A percentile compares a stretch with the other conserved stretches of the same genome.
These are phyloP conservation scores for Tetradesmus lagerheimii DNA, from an alignment of 139 green algal genomes.

Conservation along the genomic window DNA sequence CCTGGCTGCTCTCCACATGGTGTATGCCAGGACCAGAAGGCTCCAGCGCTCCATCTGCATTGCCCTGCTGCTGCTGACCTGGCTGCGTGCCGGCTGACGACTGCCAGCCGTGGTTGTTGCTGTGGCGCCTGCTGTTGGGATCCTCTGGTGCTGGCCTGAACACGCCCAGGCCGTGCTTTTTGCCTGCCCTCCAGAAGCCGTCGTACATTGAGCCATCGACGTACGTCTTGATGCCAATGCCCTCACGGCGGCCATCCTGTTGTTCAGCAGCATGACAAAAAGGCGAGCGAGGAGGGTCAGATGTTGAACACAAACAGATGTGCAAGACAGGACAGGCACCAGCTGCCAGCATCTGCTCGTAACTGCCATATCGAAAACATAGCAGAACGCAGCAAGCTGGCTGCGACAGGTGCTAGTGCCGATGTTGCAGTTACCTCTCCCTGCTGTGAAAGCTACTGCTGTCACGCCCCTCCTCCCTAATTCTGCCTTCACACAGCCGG, in stretches of 20 bases:
- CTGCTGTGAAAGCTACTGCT: no score
- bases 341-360: no score
- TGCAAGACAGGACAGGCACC: no score
- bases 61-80: conserved; percentile 28
- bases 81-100: background rate
- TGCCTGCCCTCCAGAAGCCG: conserved; percentile 85
- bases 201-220: conserved; percentile 88
- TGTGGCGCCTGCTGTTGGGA: conserved; percentile 32
- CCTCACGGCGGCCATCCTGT: conserved; percentile 78
- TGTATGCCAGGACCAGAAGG: background rate
- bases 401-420: no score
- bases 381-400: no score
- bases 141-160: conserved; percentile 60
- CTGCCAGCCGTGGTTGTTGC: conserved; percentile 34
- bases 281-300: no score
- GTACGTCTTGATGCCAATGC: conserved; percentile 89
- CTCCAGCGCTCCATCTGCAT: background rate
- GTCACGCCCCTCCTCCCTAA: no score
- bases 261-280: background rate
- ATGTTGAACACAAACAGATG: no score
- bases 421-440: no score
- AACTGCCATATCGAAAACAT: no score
- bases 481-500: no score
- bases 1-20: background rate
- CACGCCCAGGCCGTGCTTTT: conserved; percentile 89